phyloP scores from a whole-genome alignment of 257 asterid species.

The Phtheirospermum japonicum region DNA sequence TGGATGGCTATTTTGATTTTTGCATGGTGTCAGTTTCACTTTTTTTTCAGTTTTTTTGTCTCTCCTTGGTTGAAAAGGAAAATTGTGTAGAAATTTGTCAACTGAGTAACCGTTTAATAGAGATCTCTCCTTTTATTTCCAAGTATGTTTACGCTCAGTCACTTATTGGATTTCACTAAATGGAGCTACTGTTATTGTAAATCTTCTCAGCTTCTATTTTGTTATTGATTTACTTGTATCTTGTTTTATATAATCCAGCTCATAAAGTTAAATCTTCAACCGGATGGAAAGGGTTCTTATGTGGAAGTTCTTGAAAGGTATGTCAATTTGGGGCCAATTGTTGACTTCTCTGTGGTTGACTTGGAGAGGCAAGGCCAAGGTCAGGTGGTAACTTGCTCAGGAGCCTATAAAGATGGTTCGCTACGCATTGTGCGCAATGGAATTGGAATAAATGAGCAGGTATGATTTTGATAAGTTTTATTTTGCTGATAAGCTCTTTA shows the following conservation, averaged over 20 bases:
- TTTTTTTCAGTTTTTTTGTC: neutral
- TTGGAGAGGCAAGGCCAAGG: slow-evolving; percentile 98
- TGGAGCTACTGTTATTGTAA: slow-evolving; percentile 12
- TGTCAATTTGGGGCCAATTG: slow-evolving; percentile 94
- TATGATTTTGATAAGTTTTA: slow-evolving; percentile 25
- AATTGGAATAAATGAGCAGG: slow-evolving; percentile 93
- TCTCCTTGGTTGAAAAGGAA: neutral
- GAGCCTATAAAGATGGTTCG: slow-evolving; percentile 94
- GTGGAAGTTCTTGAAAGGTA: slow-evolving; percentile 86
- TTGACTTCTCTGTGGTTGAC: slow-evolving; percentile 92
- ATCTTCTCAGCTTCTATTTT: neutral
- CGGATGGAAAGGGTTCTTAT: slow-evolving; percentile 80
- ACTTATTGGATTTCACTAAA: slow-evolving; percentile 5
- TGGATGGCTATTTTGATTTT: neutral
- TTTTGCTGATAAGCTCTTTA: neutral
- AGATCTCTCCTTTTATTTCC: slow-evolving; percentile 2
- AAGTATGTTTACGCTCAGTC: slow-evolving; percentile 11
- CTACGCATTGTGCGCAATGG: slow-evolving; percentile 91
- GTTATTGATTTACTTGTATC: slow-evolving; percentile 19
- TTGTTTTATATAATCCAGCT: slow-evolving; percentile 49
- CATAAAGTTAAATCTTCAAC: slow-evolving; percentile 76
- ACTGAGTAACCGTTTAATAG: neutral
- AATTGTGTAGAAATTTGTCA: neutral
- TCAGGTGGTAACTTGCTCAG: slow-evolving; percentile 97
- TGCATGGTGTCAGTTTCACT: slow-evolving; percentile 4